Evolutionary conservation across 2,329 filamentous ascomycete genomes (phyloP).

Genomic region (Parascedosporium putredinis): DNA sequence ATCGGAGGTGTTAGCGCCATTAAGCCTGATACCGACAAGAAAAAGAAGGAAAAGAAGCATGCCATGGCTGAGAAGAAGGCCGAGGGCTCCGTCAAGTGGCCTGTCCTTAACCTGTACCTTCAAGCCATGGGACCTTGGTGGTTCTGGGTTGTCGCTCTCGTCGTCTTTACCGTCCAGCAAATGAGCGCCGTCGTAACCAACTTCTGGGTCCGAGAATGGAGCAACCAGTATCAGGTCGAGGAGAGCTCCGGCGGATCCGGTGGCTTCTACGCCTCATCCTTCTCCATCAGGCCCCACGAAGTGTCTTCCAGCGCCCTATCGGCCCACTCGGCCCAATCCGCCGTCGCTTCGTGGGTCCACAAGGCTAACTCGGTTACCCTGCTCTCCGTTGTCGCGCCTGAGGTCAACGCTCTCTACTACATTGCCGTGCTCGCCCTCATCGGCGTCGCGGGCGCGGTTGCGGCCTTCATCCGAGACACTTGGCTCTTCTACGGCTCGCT

Average conservation of each 20-base stretch:
- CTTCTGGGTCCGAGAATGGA: slow-evolving; percentile 91
- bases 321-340: background rate
- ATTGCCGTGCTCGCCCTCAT: slow-evolving; percentile 73
- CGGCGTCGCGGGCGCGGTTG: slow-evolving; percentile 64
- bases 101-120: slow-evolving; percentile 78
- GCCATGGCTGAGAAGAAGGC: slow-evolving; percentile 68
- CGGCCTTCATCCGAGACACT: slow-evolving; percentile 72
- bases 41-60: slow-evolving; percentile 37
- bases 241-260: background rate
- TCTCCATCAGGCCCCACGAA: slow-evolving; percentile 2
- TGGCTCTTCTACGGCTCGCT: slow-evolving; percentile 91
- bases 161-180: slow-evolving; percentile 75
- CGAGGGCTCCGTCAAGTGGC: slow-evolving; percentile 76
- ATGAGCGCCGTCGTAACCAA: slow-evolving; percentile 79
- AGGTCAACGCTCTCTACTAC: slow-evolving; percentile 77
- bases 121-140: slow-evolving; percentile 90
- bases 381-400: slow-evolving; percentile 13
- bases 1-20: slow-evolving; percentile 35
- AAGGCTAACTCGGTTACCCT: slow-evolving; percentile 8
- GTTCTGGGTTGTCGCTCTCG: slow-evolving; percentile 73
- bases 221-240: slow-evolving; percentile 60
- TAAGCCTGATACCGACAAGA: slow-evolving; percentile 34
- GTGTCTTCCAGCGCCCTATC: background rate
- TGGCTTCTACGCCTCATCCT: background rate
- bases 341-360: slow-evolving; percentile 1